Evolutionary conservation across 2,329 filamentous ascomycete genomes (phyloP).

Genomic region (Exophiala lecanii-corni): DNA sequence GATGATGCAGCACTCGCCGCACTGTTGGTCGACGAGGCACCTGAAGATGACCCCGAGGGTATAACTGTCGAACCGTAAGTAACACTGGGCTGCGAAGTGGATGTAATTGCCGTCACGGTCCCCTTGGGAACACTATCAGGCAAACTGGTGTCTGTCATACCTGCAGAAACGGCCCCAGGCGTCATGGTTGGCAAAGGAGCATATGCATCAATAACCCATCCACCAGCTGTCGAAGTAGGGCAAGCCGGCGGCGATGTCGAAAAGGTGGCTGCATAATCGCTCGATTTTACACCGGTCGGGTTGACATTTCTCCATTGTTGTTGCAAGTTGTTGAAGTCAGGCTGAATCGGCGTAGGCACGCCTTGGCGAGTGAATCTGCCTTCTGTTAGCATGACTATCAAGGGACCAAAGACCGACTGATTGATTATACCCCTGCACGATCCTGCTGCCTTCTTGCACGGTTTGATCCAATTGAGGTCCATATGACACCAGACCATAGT

Average conservation of each 20-base stretch:
- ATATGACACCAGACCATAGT: slow-evolving; percentile 78
- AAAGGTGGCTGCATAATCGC: slow-evolving; percentile 62
- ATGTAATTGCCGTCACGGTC: slow-evolving; percentile 20
- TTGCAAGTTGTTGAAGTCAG: slow-evolving; percentile 75
- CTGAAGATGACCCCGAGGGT: slow-evolving; percentile 6
- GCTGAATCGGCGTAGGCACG: slow-evolving; percentile 65
- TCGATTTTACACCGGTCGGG: slow-evolving; percentile 63
- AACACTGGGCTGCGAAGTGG: slow-evolving; percentile 20
- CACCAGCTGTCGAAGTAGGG: slow-evolving; percentile 61
- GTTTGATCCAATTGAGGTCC: slow-evolving; percentile 54
- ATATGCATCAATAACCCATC: slow-evolving; percentile 70
- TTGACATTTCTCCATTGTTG: slow-evolving; percentile 68
- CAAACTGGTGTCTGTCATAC: slow-evolving; percentile 9
- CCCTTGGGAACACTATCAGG: slow-evolving; percentile 21
- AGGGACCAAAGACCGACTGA: no score
- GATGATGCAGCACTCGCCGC: slow-evolving; percentile 13
- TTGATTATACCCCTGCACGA: slow-evolving; percentile 49
- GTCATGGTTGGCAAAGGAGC: slow-evolving; percentile 66
- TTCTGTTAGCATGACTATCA: slow-evolving; percentile 12
- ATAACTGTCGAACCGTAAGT: slow-evolving; percentile 22
- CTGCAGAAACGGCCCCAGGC: slow-evolving; percentile 37
- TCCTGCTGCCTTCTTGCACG: slow-evolving; percentile 48
- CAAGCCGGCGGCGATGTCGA: slow-evolving; percentile 61
- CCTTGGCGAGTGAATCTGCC: slow-evolving; percentile 63
- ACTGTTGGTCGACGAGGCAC: slow-evolving; percentile 1